Conservation (phyloP, 257 asterid species). For the Eustoma russellianum region DNA sequence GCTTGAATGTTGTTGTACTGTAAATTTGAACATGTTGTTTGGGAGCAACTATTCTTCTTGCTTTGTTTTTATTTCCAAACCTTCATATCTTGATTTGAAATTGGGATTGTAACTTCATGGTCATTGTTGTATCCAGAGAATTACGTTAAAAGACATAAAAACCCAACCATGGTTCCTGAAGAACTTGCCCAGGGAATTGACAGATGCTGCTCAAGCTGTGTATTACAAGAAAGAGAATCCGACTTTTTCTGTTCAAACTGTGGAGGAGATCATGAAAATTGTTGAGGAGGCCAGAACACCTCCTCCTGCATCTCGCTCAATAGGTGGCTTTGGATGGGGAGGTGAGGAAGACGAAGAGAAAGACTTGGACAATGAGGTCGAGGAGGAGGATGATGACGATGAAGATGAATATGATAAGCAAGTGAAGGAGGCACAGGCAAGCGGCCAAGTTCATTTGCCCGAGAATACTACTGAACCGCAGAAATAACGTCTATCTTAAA, state of each 20-base stretch:
- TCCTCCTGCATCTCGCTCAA: slow-evolving; percentile 51
- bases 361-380: slow-evolving; percentile 27
- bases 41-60: too few relatives aligned
- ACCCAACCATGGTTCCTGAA: slow-evolving; percentile 77
- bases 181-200: slow-evolving; percentile 70
- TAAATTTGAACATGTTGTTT: too few relatives aligned
- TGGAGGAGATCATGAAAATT: slow-evolving; percentile 61
- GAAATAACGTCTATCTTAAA: too few relatives aligned
- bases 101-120: not conserved
- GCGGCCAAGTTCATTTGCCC: slow-evolving; percentile 46
- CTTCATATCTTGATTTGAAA: too few relatives aligned
- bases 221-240: slow-evolving; percentile 61
- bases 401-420: slow-evolving; percentile 72
- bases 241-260: slow-evolving; percentile 48
- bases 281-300: slow-evolving; percentile 63
- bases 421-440: slow-evolving; percentile 70
- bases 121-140: slow-evolving; percentile 36
- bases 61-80: too few relatives aligned
- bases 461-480: too few relatives aligned
- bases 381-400: slow-evolving; percentile 32
- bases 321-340: slow-evolving; percentile 79
- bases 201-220: slow-evolving; percentile 58
- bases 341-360: slow-evolving; percentile 37
- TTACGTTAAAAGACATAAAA: slow-evolving; percentile 55
- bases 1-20: too few relatives aligned